Evolutionary conservation across 805 yeast genomes (phyloP).

Genomic region (Teunomyces aglyptinius): DNA sequence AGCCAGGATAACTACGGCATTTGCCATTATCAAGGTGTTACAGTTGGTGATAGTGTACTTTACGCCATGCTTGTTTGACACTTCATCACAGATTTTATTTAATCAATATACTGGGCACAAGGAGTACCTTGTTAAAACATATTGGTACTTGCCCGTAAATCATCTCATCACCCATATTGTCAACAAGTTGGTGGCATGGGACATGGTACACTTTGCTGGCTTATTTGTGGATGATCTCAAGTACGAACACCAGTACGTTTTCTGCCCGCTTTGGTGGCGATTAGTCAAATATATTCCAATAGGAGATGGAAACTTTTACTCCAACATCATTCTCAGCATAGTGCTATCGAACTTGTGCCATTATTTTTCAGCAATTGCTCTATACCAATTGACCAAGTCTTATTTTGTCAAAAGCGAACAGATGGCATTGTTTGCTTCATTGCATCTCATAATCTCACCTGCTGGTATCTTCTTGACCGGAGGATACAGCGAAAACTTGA

Average conservation of each 20-base stretch:
- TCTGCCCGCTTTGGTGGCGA: slow-evolving; percentile 74
- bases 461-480: slow-evolving; percentile 76
- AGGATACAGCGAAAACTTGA: slow-evolving; percentile 74
- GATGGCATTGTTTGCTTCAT: slow-evolving; percentile 30
- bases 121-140: background rate
- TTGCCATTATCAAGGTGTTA: slow-evolving; percentile 30
- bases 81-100: slow-evolving; percentile 42
- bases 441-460: slow-evolving; percentile 61
- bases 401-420: slow-evolving; percentile 11
- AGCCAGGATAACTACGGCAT: slow-evolving; percentile 13
- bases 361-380: slow-evolving; percentile 43
- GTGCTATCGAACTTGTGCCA: slow-evolving; percentile 54
- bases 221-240: slow-evolving; percentile 47
- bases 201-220: slow-evolving; percentile 71
- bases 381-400: slow-evolving; percentile 48
- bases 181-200: slow-evolving; percentile 74
- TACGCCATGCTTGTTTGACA: slow-evolving; percentile 49
- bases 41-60: slow-evolving; percentile 38
- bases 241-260: slow-evolving; percentile 92
- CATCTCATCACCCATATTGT: slow-evolving; percentile 23
- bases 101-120: slow-evolving; percentile 9
- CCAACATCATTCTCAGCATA: slow-evolving; percentile 47
- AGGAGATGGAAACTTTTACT: slow-evolving; percentile 37
- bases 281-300: slow-evolving; percentile 30
- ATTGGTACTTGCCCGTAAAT: slow-evolving; percentile 2